Evolutionary conservation across 176 grass and related monocot species (phyloP), one percentile per base, ranked within the genome.

Genomic region (Phoenix roebelenii): DNA sequence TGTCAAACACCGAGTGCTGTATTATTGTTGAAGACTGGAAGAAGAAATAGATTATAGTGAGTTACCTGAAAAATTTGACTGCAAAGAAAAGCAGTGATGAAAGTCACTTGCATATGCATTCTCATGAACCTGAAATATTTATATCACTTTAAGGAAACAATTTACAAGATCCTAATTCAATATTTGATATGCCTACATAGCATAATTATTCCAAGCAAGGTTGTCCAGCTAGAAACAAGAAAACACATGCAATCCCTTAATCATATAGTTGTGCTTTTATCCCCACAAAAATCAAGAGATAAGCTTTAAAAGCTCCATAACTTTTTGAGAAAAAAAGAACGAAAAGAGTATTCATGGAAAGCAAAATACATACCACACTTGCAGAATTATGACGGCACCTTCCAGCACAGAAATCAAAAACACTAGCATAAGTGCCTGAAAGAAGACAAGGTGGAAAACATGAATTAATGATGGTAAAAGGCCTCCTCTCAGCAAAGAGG

Each of bases 371-470:
- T 87, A 96, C 93, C 81, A 98, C 81, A 61, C 81, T 97, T 56
- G 81, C 79, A 67, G 93, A 88, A 76, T 86, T 88, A 82, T 97
- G 93, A 18, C 84, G 87, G 32, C 93, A 98, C 77, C 79, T 88
- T 80, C 87, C 93, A 32, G 78, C 66, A 71, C 84, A 98, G 69
- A 83, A 98, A 85, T 98, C 73, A 4, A 97, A 97, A 64, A 77
- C 49, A 66, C 54, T 76, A 53, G 49, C 30, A 73, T 97, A 92
- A 14, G 35, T 44, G 35, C 35, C 35, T 44, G 35, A 66, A 82
- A 16, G 28, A 83, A 50, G 53, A 76, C 39, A 57, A 55, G 62
- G 2, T 23, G 52, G 64, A 54, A 72, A 76, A 44, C 35, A 44
- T 9, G 64, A 72, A 22, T 49, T 58, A 60, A 44, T 14, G 1